Evolutionary conservation across 192 early-diverging fungal species (phyloP).

Genomic region (Diversispora epigaea): DNA sequence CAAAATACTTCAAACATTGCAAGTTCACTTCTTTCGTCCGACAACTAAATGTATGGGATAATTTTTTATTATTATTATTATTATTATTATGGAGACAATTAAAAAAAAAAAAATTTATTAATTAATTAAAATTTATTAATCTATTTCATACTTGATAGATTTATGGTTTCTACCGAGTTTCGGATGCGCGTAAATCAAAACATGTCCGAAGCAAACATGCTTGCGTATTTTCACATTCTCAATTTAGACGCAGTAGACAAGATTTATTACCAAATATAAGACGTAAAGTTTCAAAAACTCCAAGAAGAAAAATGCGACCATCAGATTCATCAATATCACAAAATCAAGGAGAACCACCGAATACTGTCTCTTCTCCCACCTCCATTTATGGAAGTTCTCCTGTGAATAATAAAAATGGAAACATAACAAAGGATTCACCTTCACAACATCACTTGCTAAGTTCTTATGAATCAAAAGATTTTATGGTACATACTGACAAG

Average conservation of each 20-base stretch:
- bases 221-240: conserved; percentile 47
- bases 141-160: conserved; percentile 34
- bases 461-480: conserved; percentile 20
- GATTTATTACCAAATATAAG: conserved; percentile 47
- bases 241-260: conserved; percentile 43
- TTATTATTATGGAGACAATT: no score
- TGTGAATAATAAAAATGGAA: not conserved
- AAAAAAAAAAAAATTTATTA: no score
- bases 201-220: conserved; percentile 44
- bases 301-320: conserved; percentile 21
- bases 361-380: not conserved
- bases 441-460: not conserved
- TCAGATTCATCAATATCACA: conserved; percentile 8
- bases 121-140: not conserved
- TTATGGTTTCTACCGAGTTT: conserved; percentile 50
- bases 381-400: not conserved
- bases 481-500: not conserved
- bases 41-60: conserved; percentile 47
- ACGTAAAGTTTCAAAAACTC: conserved; percentile 40
- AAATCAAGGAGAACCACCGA: not conserved
- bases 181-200: conserved; percentile 52
- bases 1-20: conserved; percentile 50
- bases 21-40: conserved; percentile 54
- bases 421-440: not conserved
- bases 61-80: not conserved